phyloP scores from a whole-genome alignment of 2,329 filamentous ascomycete genomes.

The Ilyonectria robusta region DNA sequence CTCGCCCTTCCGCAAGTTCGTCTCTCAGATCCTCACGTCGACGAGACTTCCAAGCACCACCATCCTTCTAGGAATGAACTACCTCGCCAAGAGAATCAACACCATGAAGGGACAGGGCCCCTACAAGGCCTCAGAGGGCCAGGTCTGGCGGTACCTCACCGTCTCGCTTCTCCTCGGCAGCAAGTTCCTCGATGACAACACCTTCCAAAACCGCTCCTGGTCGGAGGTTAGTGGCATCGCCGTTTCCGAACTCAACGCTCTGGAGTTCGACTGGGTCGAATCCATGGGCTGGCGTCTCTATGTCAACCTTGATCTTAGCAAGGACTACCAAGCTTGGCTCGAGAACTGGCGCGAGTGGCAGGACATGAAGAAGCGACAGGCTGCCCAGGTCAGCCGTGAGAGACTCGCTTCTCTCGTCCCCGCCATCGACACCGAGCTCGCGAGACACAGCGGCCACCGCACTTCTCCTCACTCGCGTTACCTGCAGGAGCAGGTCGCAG shows the following conservation, averaged over 20 bases:
- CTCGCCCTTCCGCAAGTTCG: conserved; percentile 89
- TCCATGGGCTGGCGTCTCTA: conserved; percentile 89
- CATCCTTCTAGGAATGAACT: conserved; percentile 91
- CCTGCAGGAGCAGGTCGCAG: conserved; percentile 69
- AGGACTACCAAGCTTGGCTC: conserved; percentile 77
- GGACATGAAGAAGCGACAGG: conserved; percentile 67
- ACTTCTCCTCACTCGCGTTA: conserved; percentile 60
- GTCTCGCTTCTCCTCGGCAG: conserved; percentile 88
- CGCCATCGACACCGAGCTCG: conserved; percentile 60
- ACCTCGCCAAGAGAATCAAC: conserved; percentile 86
- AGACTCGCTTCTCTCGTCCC: conserved; percentile 64
- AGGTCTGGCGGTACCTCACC: conserved; percentile 90
- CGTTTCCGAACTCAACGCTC: conserved; percentile 84
- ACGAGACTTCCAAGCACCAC: conserved; percentile 92
- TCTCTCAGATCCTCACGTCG: conserved; percentile 89
- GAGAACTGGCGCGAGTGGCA: conserved; percentile 73
- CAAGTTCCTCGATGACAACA: conserved; percentile 98
- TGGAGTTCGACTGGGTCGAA: conserved; percentile 90
- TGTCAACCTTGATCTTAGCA: conserved; percentile 83
- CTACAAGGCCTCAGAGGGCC: conserved; percentile 74
- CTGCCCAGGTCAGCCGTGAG: conserved; percentile 64
- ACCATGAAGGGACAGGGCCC: conserved; percentile 72
- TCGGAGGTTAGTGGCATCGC: conserved; percentile 93
- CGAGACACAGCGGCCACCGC: conserved; percentile 55
- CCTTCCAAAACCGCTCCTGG: conserved; percentile 97